Base-by-base conservation (phyloP, 2,329 filamentous ascomycete species). In the Calonectria leucothoes region DNA sequence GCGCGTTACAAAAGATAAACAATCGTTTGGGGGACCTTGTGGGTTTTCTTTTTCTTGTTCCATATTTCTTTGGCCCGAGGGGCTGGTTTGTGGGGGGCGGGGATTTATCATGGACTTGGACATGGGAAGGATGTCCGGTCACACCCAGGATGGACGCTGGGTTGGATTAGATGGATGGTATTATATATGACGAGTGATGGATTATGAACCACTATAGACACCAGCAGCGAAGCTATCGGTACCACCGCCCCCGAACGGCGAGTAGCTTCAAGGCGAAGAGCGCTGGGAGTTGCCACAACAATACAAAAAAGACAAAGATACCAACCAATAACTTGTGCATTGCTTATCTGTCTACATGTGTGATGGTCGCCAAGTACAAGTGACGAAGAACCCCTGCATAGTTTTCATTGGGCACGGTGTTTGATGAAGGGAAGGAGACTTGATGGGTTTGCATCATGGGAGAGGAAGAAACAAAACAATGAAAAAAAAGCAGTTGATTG, bases 151-250 rank as follows among this genome's bases (percentile, higher is more conserved):
- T 27, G 55, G 35, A 27, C 23, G 55, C 33, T 61, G 55, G 55
- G 37, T 61, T 61, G 68, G 45, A 64, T 49, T 45, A 64, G 45
- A 65, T 35, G 69, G 57, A 52, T 25, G 23, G 29, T 52, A 65
- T 69, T 70, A 29, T 69, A 69, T 57, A 45, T 74, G 72, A 74
- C 15, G 72, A 74, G 70, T 74, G 66, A 74, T 64, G 72, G 66
- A 70, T 70, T 66, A 72, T 63, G 72, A 69, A 65, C 51, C 61
- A 70, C 39, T 74, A 74, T 66, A 73, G 52, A 69, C 45, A 71
- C 51, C 68, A 66, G 69, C 65, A 66, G 65, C 45, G 49, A 69
- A 69, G 68, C 69, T 74, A 71, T 65, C 48, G 70, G 69, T 71
- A 69, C 52, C 48, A 71, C 55, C 37, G 31, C 57, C 63, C 6